A percentile compares a stretch with the other conserved stretches of the same genome.
These are phyloP conservation scores for Litchi chinensis DNA, from an alignment of 345 rosid genomes.

Conservation along the genomic window DNA sequence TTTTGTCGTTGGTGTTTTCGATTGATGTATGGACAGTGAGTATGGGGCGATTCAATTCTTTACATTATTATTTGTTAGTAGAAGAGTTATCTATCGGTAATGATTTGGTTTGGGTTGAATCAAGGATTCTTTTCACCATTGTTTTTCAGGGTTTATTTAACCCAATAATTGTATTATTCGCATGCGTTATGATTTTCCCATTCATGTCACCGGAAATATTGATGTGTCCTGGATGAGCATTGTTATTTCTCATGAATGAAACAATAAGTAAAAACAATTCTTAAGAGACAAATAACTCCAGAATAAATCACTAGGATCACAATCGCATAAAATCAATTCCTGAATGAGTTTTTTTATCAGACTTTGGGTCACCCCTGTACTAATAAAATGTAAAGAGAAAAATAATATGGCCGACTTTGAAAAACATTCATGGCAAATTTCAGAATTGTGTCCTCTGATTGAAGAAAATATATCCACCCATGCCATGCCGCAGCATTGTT, in stretches of 20 bases:
- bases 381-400: no score
- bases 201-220: background rate
- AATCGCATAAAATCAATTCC: no score
- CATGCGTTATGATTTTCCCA: background rate
- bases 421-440: no score
- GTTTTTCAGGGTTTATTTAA: background rate
- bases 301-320: no score
- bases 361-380: no score
- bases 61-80: slow-evolving; percentile 22
- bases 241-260: background rate
- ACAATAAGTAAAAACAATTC: background rate
- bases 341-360: no score
- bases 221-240: background rate
- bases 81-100: slow-evolving; percentile 31
- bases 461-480: no score
- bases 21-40: slow-evolving; percentile 22
- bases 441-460: no score
- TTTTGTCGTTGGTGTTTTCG: slow-evolving; percentile 8
- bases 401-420: no score
- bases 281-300: background rate
- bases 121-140: slow-evolving; percentile 31
- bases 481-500: no score
- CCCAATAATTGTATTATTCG: background rate
- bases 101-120: slow-evolving; percentile 43
- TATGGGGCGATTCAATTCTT: slow-evolving; percentile 26